phyloP scores from a whole-genome alignment of 75 land plant species.

The Gnetum montanum region DNA sequence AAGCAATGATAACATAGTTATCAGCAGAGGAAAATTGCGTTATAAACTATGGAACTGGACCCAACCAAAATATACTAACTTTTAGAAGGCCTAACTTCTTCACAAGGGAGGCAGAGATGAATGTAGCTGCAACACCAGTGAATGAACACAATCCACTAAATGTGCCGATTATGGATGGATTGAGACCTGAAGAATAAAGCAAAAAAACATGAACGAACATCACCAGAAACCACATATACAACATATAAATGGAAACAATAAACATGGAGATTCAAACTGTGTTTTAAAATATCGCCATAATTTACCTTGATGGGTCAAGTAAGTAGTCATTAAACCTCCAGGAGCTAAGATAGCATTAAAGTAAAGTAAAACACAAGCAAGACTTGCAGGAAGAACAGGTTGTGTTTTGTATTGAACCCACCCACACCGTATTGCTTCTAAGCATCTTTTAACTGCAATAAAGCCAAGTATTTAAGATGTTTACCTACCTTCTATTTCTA shows the following conservation, averaged over 20 bases:
- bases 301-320: slow-evolving; percentile 69
- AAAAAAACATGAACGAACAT: slow-evolving; percentile 3
- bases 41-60: background rate
- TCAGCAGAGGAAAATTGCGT: background rate
- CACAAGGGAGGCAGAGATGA: slow-evolving; percentile 70
- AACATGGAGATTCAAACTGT: background rate
- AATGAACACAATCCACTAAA: slow-evolving; percentile 94
- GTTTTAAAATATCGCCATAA: background rate
- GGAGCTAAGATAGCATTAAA: slow-evolving; percentile 90
- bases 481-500: too few species aligned
- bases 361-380: slow-evolving; percentile 85
- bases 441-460: slow-evolving; percentile 33
- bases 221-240: background rate
- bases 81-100: slow-evolving; percentile 72
- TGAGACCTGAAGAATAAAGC: slow-evolving; percentile 44
- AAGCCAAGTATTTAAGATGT: background rate
- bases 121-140: slow-evolving; percentile 94
- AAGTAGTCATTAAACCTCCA: slow-evolving; percentile 95
- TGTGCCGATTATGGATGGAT: slow-evolving; percentile 84
- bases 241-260: background rate
- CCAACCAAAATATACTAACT: slow-evolving; percentile 31
- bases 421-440: slow-evolving; percentile 64
- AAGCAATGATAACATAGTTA: background rate
- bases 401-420: slow-evolving; percentile 81
- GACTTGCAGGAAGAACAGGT: slow-evolving; percentile 91